Evolutionary conservation across 352 stramenopile genomes (phyloP).

Genomic region (Pythium volutum): DNA sequence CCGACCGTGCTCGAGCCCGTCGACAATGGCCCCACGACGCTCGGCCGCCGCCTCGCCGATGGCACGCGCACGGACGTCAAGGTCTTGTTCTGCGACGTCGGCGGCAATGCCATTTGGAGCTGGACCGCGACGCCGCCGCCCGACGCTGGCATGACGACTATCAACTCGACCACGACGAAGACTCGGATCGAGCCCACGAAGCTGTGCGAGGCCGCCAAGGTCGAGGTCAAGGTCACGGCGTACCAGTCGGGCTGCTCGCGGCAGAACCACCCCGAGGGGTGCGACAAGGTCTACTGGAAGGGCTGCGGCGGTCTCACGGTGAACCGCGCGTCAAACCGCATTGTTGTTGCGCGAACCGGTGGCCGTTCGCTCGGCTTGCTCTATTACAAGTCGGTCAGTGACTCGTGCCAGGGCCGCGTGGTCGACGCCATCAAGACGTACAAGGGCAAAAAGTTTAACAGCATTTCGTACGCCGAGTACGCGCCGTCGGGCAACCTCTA

Average conservation of each 20-base stretch:
- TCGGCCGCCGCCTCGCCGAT: constrained; percentile 36
- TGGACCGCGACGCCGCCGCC: constrained; percentile 43
- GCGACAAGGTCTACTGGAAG: constrained; percentile 75
- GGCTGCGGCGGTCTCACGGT: constrained; percentile 78
- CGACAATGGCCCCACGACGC: constrained; percentile 27
- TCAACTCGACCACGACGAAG: constrained; percentile 47
- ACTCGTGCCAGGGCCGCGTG: constrained; percentile 62
- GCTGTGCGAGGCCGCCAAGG: constrained; percentile 29
- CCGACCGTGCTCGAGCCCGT: constrained; percentile 42
- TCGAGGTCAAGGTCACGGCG: constrained; percentile 57
- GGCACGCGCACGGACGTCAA: constrained; percentile 42
- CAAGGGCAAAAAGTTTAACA: constrained; percentile 79
- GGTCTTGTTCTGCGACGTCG: constrained; percentile 64
- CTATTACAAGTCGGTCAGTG: constrained; percentile 50
- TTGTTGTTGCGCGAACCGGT: constrained; percentile 72
- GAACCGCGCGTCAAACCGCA: constrained; percentile 54
- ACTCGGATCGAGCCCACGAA: constrained; percentile 46
- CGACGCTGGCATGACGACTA: constrained; percentile 21
- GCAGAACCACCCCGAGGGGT: constrained; percentile 74
- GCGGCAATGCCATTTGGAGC: constrained; percentile 74
- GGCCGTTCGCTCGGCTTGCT: constrained; percentile 70
- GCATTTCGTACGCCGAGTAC: constrained; percentile 66
- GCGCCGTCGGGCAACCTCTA: constrained; percentile 61
- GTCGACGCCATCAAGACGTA: constrained; percentile 72
- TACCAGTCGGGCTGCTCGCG: constrained; percentile 81